phyloP scores from a whole-genome alignment of 768 basidiomycete species.

The Crassisporium funariophilum region DNA sequence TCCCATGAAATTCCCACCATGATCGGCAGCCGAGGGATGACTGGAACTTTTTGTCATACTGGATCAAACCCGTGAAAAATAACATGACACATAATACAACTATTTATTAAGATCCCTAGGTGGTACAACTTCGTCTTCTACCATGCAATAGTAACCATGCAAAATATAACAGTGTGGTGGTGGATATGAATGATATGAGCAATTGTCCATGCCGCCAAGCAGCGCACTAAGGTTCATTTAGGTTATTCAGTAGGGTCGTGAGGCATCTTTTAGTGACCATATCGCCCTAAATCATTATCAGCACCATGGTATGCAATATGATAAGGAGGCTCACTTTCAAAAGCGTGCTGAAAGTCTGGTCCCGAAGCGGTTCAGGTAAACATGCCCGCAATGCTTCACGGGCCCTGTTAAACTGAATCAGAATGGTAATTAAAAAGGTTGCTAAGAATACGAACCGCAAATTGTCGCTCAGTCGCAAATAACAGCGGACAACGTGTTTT shows the following conservation, averaged over 20 bases:
- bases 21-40: too few relatives aligned
- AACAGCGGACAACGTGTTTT: constrained; percentile 98
- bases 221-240: constrained; percentile 63
- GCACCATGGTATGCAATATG: neutral
- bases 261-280: constrained; percentile 97
- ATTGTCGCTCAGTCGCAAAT: constrained; percentile 94
- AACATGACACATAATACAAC: constrained; percentile 24
- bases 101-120: constrained; percentile 27
- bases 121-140: constrained; percentile 34
- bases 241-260: constrained; percentile 85
- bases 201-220: constrained; percentile 24
- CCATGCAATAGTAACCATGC: constrained; percentile 32
- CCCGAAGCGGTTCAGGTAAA: constrained; percentile 91
- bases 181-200: constrained; percentile 31
- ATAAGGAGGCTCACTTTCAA: constrained; percentile 67
- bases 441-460: constrained; percentile 60
- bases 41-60: too few relatives aligned
- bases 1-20: neutral
- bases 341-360: constrained; percentile 88
- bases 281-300: constrained; percentile 68
- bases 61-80: constrained; percentile 7
- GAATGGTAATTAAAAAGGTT: constrained; percentile 7
- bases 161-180: constrained; percentile 30
- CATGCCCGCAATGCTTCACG: constrained; percentile 95
- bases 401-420: constrained; percentile 55